Evolutionary conservation across 1,284 basidiomycete species (phyloP).

Genomic region (Xanthoconium separans): DNA sequence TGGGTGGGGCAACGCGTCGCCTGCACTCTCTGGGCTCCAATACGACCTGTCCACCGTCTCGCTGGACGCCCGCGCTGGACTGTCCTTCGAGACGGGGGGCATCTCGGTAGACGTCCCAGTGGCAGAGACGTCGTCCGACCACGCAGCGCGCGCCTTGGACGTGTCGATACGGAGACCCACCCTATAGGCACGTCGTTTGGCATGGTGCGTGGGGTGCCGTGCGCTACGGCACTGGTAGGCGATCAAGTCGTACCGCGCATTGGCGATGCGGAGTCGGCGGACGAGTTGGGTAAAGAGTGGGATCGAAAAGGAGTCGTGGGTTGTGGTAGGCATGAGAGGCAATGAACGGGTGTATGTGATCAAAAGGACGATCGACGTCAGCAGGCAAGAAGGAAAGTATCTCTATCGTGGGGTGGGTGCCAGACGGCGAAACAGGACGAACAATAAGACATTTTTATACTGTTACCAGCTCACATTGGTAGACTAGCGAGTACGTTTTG

Average conservation of each 20-base stretch:
- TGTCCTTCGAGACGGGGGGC: slow-evolving; percentile 40
- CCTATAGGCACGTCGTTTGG: slow-evolving; percentile 41
- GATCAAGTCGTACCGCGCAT: slow-evolving; percentile 37
- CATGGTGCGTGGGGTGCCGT: slow-evolving; percentile 39
- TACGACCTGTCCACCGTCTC: not conserved
- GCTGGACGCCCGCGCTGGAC: not conserved
- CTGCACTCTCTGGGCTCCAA: not conserved
- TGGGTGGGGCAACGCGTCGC: not conserved
- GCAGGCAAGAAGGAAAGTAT: not conserved
- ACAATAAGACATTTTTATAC: slow-evolving; percentile 12
- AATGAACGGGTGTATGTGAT: not conserved
- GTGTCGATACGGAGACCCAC: slow-evolving; percentile 46
- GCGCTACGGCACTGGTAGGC: slow-evolving; percentile 33
- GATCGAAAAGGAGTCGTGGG: slow-evolving; percentile 12
- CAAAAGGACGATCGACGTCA: slow-evolving; percentile 1
- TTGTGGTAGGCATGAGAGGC: slow-evolving; percentile 11
- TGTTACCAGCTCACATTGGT: not conserved
- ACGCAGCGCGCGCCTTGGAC: slow-evolving; percentile 34
- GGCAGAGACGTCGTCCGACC: slow-evolving; percentile 41
- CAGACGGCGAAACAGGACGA: slow-evolving; percentile 11
- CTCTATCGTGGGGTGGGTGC: slow-evolving; percentile 14
- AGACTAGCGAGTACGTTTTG: slow-evolving; percentile 11
- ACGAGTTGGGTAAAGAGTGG: slow-evolving; percentile 35
- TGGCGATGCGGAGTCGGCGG: slow-evolving; percentile 40
- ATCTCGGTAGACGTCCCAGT: slow-evolving; percentile 29